Base-by-base conservation (phyloP, 2,329 filamentous ascomycete species). In the Colletotrichum coccodes region DNA sequence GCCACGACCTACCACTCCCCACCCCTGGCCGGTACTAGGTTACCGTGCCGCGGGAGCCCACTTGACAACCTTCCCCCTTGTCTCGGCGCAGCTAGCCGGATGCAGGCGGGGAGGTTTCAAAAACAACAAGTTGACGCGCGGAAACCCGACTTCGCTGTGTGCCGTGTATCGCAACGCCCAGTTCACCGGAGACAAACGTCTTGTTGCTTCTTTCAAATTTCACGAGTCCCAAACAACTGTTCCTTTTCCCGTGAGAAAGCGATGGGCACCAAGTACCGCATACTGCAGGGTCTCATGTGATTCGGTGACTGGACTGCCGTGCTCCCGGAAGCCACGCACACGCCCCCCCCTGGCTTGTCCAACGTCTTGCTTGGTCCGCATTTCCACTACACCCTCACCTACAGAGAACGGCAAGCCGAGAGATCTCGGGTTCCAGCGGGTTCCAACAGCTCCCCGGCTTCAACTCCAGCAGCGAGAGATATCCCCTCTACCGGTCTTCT, bases 251-350 rank as follows among this genome's bases (percentile, higher is more conserved):
- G 30, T 40, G 54, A 14, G 16, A 21, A 30, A 36, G 21, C 26
- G n/a, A 18, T 23, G 42, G 47, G 36, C 26, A 34, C 34, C 65
- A 65, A 56, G 61, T 40, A 60, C 62, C 60, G 61, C 61, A 54
- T 60, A 18, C 49, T 60, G 65, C 65, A 65, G 65, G 65, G 65
- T 65, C 34, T 68, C 49, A 49, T 60, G 54, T 50, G 65, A 54
- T 53, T 44, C 26, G 32, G 42, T 47, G 61, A 68, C 60, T 60
- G 65, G 47, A 50, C 54, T 56, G 61, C 36, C 3, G 65, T 60
- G 49, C 49, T 56, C 21, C 47, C 40, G 32, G 32, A 47, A 40
- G 16, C 34, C 14, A 47, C 26, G n/a, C n/a, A 46, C 30, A 11
- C 30, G 30, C 30, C 30, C 16, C 34, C 12, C 46, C 54, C 38